These are phyloP conservation scores for Aspergillus novoparasiticus DNA, from an alignment of 2,329 filamentous ascomycete species.

Conservation along the genomic window DNA sequence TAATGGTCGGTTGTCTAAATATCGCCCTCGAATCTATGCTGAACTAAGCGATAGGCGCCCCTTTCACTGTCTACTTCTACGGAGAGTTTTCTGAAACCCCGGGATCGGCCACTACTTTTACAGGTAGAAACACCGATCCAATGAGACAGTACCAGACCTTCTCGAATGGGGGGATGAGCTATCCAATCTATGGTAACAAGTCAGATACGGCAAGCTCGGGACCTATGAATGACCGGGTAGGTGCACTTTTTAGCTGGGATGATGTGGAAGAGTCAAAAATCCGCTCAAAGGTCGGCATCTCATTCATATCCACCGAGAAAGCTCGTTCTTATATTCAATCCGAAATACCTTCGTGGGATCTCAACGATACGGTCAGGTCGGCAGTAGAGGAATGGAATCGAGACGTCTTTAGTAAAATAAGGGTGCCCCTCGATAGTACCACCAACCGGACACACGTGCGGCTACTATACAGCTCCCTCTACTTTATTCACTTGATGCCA, in stretches of 20 bases:
- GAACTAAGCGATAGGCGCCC: slow-evolving; percentile 29
- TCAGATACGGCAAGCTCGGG: slow-evolving; percentile 56
- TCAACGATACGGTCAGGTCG: slow-evolving; percentile 54
- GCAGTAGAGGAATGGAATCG: slow-evolving; percentile 61
- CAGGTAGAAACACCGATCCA: slow-evolving; percentile 36
- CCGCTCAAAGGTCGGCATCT: slow-evolving; percentile 65
- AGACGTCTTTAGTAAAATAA: slow-evolving; percentile 55
- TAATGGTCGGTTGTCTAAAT: slow-evolving; percentile 30
- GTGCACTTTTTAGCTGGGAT: slow-evolving; percentile 64
- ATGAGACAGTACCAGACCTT: slow-evolving; percentile 52
- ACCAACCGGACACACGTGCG: slow-evolving; percentile 34
- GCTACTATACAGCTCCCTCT: slow-evolving; percentile 43
- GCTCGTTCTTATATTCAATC: slow-evolving; percentile 66
- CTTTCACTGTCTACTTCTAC: slow-evolving; percentile 49
- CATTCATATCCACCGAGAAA: slow-evolving; percentile 65
- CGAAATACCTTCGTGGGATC: slow-evolving; percentile 67
- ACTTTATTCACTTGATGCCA: slow-evolving; percentile 69
- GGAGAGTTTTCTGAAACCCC: slow-evolving; percentile 45
- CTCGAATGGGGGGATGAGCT: slow-evolving; percentile 61
- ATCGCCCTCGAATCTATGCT: neutral
- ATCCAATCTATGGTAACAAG: slow-evolving; percentile 54
- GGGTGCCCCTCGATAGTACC: slow-evolving; percentile 36
- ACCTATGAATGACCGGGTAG: slow-evolving; percentile 56
- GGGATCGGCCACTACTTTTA: slow-evolving; percentile 41
- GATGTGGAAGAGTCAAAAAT: slow-evolving; percentile 53